These are phyloP conservation scores for Daldinia sp. DNA, from an alignment of 2,329 filamentous ascomycete species.

Conservation along the genomic window DNA sequence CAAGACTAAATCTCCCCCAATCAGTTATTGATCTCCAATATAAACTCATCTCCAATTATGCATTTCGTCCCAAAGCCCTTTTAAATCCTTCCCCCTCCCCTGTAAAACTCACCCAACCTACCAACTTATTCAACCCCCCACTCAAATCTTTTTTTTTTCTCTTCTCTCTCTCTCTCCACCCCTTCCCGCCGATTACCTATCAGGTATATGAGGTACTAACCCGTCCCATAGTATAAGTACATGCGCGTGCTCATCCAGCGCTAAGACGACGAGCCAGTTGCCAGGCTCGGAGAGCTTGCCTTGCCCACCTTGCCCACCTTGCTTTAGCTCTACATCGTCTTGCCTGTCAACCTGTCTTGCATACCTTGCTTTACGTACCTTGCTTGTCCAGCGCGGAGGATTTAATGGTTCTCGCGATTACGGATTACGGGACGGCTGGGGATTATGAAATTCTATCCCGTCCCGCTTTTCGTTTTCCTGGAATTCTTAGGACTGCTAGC, in stretches of 20 bases:
- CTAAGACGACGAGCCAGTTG: slow-evolving; percentile 8
- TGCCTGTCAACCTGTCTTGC: too few species aligned
- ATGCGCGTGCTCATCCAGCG: slow-evolving; percentile 23
- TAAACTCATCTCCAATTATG: too few species aligned
- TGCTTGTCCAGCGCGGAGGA: slow-evolving; percentile 20
- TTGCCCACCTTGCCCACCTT: too few species aligned
- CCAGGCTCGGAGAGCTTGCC: slow-evolving; percentile 15
- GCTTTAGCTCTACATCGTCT: too few species aligned
- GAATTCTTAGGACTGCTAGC: background rate
- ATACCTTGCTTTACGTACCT: too few species aligned
- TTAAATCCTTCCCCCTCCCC: background rate
- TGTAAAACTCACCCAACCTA: background rate
- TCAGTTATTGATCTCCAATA: background rate
- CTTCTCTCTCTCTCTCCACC: too few species aligned
- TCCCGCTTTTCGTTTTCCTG: slow-evolving; percentile 18
- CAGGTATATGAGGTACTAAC: slow-evolving; percentile 20
- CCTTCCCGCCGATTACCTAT: slow-evolving; percentile 29
- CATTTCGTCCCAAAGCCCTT: background rate
- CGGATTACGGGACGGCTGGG: slow-evolving; percentile 5
- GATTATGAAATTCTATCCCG: slow-evolving; percentile 5
- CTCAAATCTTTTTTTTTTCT: too few species aligned
- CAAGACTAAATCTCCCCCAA: background rate
- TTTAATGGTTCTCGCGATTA: slow-evolving; percentile 14
- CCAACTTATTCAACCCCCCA: slow-evolving; percentile 13
- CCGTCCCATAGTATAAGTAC: slow-evolving; percentile 11